phyloP scores from a whole-genome alignment of 2,329 filamentous ascomycete genomes.

The Botrytis aclada region DNA sequence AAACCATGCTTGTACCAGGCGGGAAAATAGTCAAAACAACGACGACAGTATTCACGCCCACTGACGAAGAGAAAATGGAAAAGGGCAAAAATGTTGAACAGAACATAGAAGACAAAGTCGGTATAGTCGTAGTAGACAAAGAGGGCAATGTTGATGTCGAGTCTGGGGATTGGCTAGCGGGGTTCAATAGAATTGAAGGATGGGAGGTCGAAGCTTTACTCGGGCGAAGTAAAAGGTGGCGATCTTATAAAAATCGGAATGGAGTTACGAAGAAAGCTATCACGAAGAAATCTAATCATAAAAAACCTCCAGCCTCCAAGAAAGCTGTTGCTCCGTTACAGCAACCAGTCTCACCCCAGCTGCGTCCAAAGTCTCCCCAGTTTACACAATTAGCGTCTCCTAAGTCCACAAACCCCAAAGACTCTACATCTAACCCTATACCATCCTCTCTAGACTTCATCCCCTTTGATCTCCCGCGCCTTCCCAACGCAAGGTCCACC shows the following conservation, averaged over 20 bases:
- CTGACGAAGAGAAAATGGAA: neutral
- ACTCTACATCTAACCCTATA: neutral
- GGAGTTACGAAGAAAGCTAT: neutral
- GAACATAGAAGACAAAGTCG: slow-evolving; percentile 4
- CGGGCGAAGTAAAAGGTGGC: neutral
- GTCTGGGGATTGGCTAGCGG: slow-evolving; percentile 11
- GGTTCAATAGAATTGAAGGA: slow-evolving; percentile 12
- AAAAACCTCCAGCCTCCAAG: neutral
- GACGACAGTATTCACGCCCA: slow-evolving; percentile 3
- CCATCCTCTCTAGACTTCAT: neutral
- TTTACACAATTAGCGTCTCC: neutral
- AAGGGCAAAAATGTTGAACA: neutral
- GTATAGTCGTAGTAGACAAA: slow-evolving; percentile 17
- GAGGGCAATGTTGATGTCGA: slow-evolving; percentile 17
- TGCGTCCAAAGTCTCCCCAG: neutral
- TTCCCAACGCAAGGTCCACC: neutral
- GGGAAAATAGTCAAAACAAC: slow-evolving; percentile 11
- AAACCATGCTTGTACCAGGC: slow-evolving; percentile 14
- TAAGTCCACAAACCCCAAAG: neutral
- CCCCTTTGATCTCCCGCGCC: neutral
- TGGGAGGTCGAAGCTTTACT: slow-evolving; percentile 18
- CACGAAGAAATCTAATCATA: neutral
- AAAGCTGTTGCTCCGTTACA: neutral
- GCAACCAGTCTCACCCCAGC: neutral
- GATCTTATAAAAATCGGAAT: neutral